Evolutionary conservation across 257 asterid genomes (phyloP).

Genomic region (Penstemon davidsonii): DNA sequence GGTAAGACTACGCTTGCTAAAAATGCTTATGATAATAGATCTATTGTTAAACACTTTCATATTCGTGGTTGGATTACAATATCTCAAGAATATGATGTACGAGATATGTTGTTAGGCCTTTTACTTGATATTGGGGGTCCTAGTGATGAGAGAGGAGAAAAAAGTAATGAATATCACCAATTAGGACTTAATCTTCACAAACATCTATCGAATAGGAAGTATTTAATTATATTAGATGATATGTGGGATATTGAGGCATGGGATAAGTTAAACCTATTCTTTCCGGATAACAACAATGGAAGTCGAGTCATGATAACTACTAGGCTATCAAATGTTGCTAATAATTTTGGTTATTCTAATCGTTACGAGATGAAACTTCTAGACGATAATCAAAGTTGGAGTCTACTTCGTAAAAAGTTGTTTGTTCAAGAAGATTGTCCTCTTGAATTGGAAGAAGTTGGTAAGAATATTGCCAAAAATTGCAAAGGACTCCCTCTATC

Average conservation of each 20-base stretch:
- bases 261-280: background rate
- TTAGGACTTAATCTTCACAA: constrained; percentile 15
- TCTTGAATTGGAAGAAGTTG: constrained; percentile 16
- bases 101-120: background rate
- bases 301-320: constrained; percentile 27
- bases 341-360: background rate
- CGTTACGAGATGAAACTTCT: constrained; percentile 17
- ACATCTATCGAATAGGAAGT: constrained; percentile 1
- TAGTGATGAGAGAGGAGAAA: background rate
- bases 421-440: constrained; percentile 24
- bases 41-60: background rate
- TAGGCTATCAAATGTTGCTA: constrained; percentile 12
- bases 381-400: constrained; percentile 29
- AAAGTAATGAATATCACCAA: background rate
- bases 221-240: background rate
- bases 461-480: constrained; percentile 12
- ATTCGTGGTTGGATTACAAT: constrained; percentile 23
- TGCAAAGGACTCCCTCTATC: constrained; percentile 35
- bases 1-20: constrained; percentile 38
- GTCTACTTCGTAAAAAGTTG: constrained; percentile 5
- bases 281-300: constrained; percentile 6
- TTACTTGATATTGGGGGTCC: background rate
- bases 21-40: background rate
- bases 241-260: constrained; percentile 6
- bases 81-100: constrained; percentile 10